phyloP scores from a whole-genome alignment of 1,284 basidiomycete species.

The Ustilago trichophora region DNA sequence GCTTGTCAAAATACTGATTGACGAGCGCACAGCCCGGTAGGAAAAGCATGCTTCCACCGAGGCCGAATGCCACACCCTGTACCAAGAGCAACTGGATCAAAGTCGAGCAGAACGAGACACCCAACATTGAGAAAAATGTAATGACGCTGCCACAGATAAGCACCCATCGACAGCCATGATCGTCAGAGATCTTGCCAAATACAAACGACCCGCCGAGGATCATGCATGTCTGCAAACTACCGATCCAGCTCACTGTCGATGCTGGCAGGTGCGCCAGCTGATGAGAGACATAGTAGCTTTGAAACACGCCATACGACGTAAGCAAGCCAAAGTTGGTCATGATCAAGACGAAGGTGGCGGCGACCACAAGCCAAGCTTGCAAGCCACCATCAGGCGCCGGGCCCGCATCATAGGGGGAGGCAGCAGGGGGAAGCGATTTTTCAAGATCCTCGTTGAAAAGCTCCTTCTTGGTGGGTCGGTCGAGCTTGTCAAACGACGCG shows the following conservation, averaged over 20 bases:
- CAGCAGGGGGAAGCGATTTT: too few species aligned
- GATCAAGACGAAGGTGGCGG: constrained; percentile 41
- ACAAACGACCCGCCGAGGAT: constrained; percentile 35
- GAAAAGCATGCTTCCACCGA: constrained; percentile 46
- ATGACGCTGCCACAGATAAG: constrained; percentile 26
- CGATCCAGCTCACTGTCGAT: constrained; percentile 39
- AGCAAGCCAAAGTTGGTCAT: constrained; percentile 52
- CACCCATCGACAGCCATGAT: constrained; percentile 28
- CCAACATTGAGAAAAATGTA: constrained; percentile 37
- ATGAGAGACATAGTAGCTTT: constrained; percentile 33
- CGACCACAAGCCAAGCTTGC: constrained; percentile 43
- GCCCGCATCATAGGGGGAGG: too few species aligned
- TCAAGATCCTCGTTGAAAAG: neutral
- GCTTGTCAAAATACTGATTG: constrained; percentile 45
- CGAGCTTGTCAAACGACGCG: constrained; percentile 27
- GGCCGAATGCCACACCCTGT: constrained; percentile 29
- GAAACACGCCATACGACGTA: constrained; percentile 47
- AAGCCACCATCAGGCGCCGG: constrained; percentile 43
- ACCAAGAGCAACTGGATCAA: constrained; percentile 29
- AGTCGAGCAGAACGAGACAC: constrained; percentile 31
- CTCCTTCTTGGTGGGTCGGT: constrained; percentile 11
- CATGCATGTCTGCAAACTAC: constrained; percentile 42
- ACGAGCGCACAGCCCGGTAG: constrained; percentile 39
- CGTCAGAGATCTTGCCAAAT: constrained; percentile 46
- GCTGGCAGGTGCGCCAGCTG: constrained; percentile 28